Evolutionary conservation across 257 asterid species (phyloP), one percentile per base, ranked within the genome.

Genomic region (Leptodermis oblonga): DNA sequence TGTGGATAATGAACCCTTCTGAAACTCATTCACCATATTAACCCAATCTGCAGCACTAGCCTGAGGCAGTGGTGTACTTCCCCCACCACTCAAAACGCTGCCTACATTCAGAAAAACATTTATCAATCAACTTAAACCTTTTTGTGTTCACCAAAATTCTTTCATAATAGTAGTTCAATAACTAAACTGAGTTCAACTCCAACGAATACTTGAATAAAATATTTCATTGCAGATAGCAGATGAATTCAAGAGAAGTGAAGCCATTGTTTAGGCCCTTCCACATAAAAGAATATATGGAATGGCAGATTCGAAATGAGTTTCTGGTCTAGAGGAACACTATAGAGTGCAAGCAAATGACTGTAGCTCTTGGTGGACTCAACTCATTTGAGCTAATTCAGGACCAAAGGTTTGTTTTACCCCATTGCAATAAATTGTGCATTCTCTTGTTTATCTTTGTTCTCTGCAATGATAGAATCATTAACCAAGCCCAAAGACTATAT

Each of bases 81-180:
- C 97, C 51, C 97, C 97, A 26, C 97, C 95, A 65, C 97, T 91
- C 71, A 91, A 75, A 59, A 91, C 62, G 72, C 97, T 88, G 70
- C 97, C 96, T 91, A 70, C 81, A 83, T 52, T n/a, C 62, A 67
- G 67, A 25, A 13, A 53, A 20, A 39, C 28, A 45, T 58, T 42
- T 71, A 11, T 33, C 26, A 31, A 65, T 48, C n/a, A 39, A 39
- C 23, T 33, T 72, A 25, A 12, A 33, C 2, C 43, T 25, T 36
- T 10, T 43, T 28, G 7, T 28, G 2, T 1, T 33, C 5, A 25
- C 17, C 59, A 26, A 43, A 30, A 53, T 28, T 56, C 41, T 49
- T n/a, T 67, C n/a, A n/a, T n/a, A n/a, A n/a, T n/a, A n/a, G n/a
- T n/a, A n/a, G n/a, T n/a, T n/a, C n/a, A n/a, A n/a, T n/a, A n/a